A percentile compares a stretch with the other conserved stretches of the same genome.
These are phyloP conservation scores for Crepidotus variabilis DNA, from an alignment of 768 basidiomycete species.

Conservation along the genomic window DNA sequence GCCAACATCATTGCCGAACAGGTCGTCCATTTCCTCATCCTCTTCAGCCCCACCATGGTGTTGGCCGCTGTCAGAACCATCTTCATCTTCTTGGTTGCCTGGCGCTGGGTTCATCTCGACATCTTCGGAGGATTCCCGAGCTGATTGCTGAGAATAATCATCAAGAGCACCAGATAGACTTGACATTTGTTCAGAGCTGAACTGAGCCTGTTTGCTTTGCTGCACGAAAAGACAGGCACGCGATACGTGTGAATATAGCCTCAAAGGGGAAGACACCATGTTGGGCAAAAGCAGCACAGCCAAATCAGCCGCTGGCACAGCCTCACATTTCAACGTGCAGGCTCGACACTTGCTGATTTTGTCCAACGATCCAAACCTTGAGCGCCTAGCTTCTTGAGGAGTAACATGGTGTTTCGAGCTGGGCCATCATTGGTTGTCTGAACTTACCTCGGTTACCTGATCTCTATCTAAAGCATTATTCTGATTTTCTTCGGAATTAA, in stretches of 20 bases:
- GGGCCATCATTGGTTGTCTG: neutral
- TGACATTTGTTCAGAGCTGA: conserved; percentile 40
- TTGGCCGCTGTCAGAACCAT: conserved; percentile 9
- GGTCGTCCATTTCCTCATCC: conserved; percentile 69
- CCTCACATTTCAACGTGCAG: neutral
- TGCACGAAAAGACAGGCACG: too few relatives aligned
- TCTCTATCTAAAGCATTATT: neutral
- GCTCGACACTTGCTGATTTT: neutral
- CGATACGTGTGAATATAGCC: neutral
- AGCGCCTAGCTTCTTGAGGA: neutral
- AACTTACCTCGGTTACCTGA: neutral
- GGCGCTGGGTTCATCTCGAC: conserved; percentile 35
- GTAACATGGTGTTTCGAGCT: neutral
- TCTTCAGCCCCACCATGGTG: conserved; percentile 16
- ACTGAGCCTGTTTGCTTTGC: conserved; percentile 5
- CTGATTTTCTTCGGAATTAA: neutral
- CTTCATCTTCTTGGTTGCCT: neutral
- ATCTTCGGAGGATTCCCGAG: conserved; percentile 25
- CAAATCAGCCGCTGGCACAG: neutral
- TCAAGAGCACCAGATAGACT: conserved; percentile 58
- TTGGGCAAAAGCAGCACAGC: neutral
- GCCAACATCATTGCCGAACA: conserved; percentile 74
- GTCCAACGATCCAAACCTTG: neutral
- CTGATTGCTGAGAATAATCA: conserved; percentile 19
- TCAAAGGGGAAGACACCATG: conserved; percentile 4